A percentile compares a stretch with the other conserved stretches of the same genome.
Evolutionary conservation across 495 filamentous ascomycete species (phyloP).

Genomic region (Aspergillus carlsbadensis): DNA sequence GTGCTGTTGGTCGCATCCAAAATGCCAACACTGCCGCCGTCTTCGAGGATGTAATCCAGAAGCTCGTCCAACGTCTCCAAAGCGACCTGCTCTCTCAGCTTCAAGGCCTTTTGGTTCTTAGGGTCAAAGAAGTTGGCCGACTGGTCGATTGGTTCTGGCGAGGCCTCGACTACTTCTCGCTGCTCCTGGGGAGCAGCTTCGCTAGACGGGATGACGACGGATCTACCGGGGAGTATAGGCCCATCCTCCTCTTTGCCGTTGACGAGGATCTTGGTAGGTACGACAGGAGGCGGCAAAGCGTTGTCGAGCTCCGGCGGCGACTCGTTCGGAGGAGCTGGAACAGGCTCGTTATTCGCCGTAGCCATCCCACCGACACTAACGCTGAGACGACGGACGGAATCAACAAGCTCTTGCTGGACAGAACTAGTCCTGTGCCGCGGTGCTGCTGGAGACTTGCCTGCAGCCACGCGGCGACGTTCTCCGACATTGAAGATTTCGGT

Average conservation of each 20-base stretch:
- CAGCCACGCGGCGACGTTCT: slow-evolving; percentile 78
- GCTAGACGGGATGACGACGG: slow-evolving; percentile 30
- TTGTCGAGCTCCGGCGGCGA: slow-evolving; percentile 24
- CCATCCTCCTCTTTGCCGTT: slow-evolving; percentile 43
- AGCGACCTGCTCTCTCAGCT: slow-evolving; percentile 85
- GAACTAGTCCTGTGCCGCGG: slow-evolving; percentile 28
- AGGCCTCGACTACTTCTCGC: slow-evolving; percentile 30
- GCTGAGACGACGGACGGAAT: slow-evolving; percentile 45
- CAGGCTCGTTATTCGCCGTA: slow-evolving; percentile 21
- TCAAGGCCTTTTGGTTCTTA: slow-evolving; percentile 75
- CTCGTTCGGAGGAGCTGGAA: slow-evolving; percentile 24
- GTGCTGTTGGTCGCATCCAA: slow-evolving; percentile 98
- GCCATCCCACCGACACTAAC: slow-evolving; percentile 39
- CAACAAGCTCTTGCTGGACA: slow-evolving; percentile 42
- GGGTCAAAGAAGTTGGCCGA: slow-evolving; percentile 94
- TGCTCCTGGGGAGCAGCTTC: slow-evolving; percentile 28
- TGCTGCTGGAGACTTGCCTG: slow-evolving; percentile 51
- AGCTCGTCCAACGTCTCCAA: slow-evolving; percentile 90
- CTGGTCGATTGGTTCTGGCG: slow-evolving; percentile 70
- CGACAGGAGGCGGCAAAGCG: slow-evolving; percentile 36
- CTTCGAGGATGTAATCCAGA: slow-evolving; percentile 77
- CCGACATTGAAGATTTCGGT: slow-evolving; percentile 97
- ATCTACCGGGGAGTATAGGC: slow-evolving; percentile 23
- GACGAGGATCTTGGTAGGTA: slow-evolving; percentile 49
- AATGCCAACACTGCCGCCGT: slow-evolving; percentile 92